A percentile compares a stretch with the other conserved stretches of the same genome.
These are phyloP conservation scores for Saccharomyces kudriavzevii DNA, from an alignment of 805 yeast species.

Conservation along the genomic window DNA sequence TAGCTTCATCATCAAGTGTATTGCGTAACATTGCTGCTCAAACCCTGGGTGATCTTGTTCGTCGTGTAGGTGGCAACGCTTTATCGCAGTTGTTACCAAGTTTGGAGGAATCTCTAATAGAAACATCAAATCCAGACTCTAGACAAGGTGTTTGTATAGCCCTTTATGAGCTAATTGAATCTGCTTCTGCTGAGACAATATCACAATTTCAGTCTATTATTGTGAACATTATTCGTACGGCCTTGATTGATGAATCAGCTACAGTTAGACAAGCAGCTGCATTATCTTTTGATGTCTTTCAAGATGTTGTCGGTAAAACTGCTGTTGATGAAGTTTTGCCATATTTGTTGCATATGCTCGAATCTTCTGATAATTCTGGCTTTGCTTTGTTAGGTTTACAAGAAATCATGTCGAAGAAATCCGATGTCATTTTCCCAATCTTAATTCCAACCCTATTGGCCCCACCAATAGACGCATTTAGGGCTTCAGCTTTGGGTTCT, in stretches of 20 bases:
- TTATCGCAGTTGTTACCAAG: constrained; percentile 80
- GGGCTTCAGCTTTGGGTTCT: constrained; percentile 81
- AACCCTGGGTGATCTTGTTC: constrained; percentile 88
- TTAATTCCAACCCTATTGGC: constrained; percentile 75
- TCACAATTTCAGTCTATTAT: constrained; percentile 57
- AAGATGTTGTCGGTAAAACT: constrained; percentile 68
- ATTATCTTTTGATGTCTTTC: constrained; percentile 78
- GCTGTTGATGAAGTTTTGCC: constrained; percentile 90
- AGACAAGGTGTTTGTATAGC: constrained; percentile 97
- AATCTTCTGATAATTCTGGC: constrained; percentile 49
- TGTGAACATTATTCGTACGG: constrained; percentile 66
- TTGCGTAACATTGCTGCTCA: constrained; percentile 86
- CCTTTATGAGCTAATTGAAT: constrained; percentile 70
- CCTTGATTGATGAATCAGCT: constrained; percentile 66
- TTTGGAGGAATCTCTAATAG: constrained; percentile 53
- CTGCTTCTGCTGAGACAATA: constrained; percentile 56
- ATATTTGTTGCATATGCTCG: constrained; percentile 62
- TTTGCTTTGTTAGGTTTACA: constrained; percentile 80
- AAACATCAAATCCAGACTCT: constrained; percentile 65
- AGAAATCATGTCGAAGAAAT: constrained; percentile 84
- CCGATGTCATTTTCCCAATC: constrained; percentile 89
- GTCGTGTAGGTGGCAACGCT: constrained; percentile 86
- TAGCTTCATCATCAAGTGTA: constrained; percentile 73
- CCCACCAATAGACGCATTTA: constrained; percentile 74
- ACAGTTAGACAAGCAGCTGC: constrained; percentile 89